Percentiles rank a stretch among this genome's conserved stretches.
Conservation (phyloP, 2,329 filamentous ascomycete species). For the Tolypocladium cylindrosporum region DNA sequence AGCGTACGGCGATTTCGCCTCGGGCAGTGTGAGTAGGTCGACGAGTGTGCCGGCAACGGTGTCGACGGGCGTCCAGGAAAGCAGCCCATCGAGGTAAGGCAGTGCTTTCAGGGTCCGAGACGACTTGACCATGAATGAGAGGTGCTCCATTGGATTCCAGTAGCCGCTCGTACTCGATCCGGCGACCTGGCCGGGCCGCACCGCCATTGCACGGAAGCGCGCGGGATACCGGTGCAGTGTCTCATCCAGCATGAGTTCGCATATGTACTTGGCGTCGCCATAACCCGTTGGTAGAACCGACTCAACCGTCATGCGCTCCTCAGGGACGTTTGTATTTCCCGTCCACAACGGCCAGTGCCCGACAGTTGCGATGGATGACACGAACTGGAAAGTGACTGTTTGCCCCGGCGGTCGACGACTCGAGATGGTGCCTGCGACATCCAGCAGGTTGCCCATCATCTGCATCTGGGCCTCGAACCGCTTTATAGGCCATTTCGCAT, state of each 20-base stretch:
- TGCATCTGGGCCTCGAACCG: conserved; percentile 33
- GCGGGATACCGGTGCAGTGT: conserved; percentile 32
- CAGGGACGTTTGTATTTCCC: conserved; percentile 24
- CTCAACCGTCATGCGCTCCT: conserved; percentile 28
- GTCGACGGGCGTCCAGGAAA: conserved; percentile 38
- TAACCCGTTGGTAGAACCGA: conserved; percentile 35
- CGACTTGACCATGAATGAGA: conserved; percentile 38
- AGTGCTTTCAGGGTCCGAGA: conserved; percentile 31
- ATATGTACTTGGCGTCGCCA: conserved; percentile 39
- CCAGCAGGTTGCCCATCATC: conserved; percentile 33
- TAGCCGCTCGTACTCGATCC: conserved; percentile 37
- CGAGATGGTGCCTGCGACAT: conserved; percentile 26
- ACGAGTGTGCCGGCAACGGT: conserved; percentile 3
- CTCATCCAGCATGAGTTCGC: conserved; percentile 37
- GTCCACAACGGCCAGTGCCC: conserved; percentile 16
- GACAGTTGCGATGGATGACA: conserved; percentile 29
- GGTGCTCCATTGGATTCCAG: conserved; percentile 44
- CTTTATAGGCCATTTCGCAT: conserved; percentile 14
- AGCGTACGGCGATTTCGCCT: not conserved
- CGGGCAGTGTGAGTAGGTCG: conserved; percentile 3
- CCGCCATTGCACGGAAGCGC: conserved; percentile 31
- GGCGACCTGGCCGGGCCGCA: conserved; percentile 41
- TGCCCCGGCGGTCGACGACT: not conserved
- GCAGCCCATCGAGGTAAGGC: conserved; percentile 26
- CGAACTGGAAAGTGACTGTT: conserved; percentile 24